Base-by-base conservation (phyloP, 768 basidiomycete species). In the Steccherinum ochraceum region DNA sequence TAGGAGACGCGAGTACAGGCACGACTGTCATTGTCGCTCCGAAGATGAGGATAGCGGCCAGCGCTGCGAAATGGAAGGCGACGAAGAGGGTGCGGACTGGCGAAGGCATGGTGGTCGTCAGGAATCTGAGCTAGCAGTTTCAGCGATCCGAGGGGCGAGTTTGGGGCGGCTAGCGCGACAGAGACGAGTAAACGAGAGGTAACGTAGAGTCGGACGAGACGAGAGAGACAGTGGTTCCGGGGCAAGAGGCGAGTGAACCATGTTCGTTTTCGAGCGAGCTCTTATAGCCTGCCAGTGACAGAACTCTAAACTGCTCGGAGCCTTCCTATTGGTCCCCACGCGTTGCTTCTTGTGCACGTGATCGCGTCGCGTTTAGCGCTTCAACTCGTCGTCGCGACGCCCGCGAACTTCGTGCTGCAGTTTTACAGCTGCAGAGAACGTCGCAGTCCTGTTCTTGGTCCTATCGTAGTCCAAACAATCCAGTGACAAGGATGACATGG, bases 51-150 rank as follows among this genome's bases (percentile, higher is more conserved):
- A 55, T 21, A 18, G 40, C 24, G 41, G 51, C 55, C 50, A 72
- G 59, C 42, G 68, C 60, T 45, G 68, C 61, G 56, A 79, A 65
- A 51, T 74, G 67, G 45, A 75, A 58, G 50, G 68, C 69, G 60
- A 75, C 52, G 54, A 72, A 61, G 53, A 74, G 50, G 56, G 68
- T 63, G 55, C 68, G 72, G 59, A 63, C 61, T 59, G 71, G 49
- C 19, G 65, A 69, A 54, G 67, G 59, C 69, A 71, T 69, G 44
- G 23, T 48, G 45, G 46, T 18, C 52, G 21, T 10, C n/a, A n/a
- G n/a, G n/a, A n/a, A n/a, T n/a, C n/a, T n/a, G n/a, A n/a, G n/a
- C n/a, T n/a, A n/a, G n/a, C n/a, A n/a, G n/a, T n/a, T n/a, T n/a
- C n/a, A n/a, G n/a, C n/a, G n/a, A n/a, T n/a, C n/a, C n/a, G 25